Percentiles rank a stretch among this genome's conserved stretches.
Conservation (phyloP, 2,329 filamentous ascomycete genomes). For the Gremmenia infestans region DNA sequence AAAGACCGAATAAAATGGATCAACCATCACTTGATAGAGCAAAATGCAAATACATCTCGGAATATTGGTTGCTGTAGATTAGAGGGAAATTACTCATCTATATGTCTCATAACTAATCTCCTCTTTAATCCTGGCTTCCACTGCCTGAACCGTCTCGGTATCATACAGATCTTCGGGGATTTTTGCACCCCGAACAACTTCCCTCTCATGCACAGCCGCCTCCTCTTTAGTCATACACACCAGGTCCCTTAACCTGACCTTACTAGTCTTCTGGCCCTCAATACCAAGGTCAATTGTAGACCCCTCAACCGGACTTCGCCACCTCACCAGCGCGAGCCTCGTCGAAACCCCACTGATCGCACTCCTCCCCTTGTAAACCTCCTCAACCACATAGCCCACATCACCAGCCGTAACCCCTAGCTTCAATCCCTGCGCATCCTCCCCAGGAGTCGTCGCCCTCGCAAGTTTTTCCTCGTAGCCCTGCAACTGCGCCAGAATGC, state of each 20-base stretch:
- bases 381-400: constrained; percentile 82
- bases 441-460: constrained; percentile 42
- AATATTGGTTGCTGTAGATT: background rate
- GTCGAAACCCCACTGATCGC: constrained; percentile 77
- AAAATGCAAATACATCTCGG: background rate
- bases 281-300: constrained; percentile 57
- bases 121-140: constrained; percentile 63
- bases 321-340: constrained; percentile 73
- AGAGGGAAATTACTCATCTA: constrained; percentile 32
- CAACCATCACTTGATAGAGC: background rate
- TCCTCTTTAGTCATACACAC: constrained; percentile 95
- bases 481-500: constrained; percentile 70
- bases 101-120: constrained; percentile 56
- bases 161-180: constrained; percentile 70
- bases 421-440: constrained; percentile 62
- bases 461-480: constrained; percentile 69
- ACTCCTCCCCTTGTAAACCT: constrained; percentile 80
- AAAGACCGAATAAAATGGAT: background rate
- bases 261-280: constrained; percentile 73
- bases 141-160: constrained; percentile 56
- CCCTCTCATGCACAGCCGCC: constrained; percentile 70
- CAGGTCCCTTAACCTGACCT: constrained; percentile 62
- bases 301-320: constrained; percentile 59
- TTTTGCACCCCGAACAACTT: constrained; percentile 68
- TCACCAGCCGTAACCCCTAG: constrained; percentile 75